Conservation (phyloP, 176 grass and related monocot genomes). For the Oryza nivara region DNA sequence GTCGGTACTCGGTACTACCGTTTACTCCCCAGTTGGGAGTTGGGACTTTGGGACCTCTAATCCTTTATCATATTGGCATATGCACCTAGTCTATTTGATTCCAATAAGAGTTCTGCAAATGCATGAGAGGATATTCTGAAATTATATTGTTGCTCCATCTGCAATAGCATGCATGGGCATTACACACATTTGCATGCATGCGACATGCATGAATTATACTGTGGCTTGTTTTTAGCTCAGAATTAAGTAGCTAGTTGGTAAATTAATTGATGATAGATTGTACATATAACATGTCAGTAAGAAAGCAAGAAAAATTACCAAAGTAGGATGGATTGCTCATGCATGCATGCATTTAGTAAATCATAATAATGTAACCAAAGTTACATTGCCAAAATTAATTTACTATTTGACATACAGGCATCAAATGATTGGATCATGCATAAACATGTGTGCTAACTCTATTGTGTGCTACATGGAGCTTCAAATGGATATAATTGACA, state of each 20-base stretch:
- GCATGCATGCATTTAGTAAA: slow-evolving; percentile 16
- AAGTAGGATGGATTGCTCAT: neutral
- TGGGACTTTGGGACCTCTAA: slow-evolving; percentile 8
- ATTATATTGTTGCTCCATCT: neutral
- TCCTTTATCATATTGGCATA: neutral
- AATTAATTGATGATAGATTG: neutral
- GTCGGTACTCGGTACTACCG: slow-evolving; percentile 34
- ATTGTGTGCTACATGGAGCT: neutral
- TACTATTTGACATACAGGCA: slow-evolving; percentile 8
- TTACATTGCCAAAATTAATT: slow-evolving; percentile 8
- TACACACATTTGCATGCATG: slow-evolving; percentile 18
- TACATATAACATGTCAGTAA: neutral
- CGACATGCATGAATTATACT: neutral
- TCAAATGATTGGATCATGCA: slow-evolving; percentile 1
- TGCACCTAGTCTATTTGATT: neutral
- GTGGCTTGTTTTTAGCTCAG: neutral
- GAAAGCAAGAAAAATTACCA: neutral
- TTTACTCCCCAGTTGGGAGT: slow-evolving; percentile 4
- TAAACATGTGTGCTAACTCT: slow-evolving; percentile 12
- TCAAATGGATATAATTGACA: neutral
- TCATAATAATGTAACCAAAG: neutral
- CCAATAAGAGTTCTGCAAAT: neutral
- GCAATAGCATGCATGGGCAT: slow-evolving; percentile 4
- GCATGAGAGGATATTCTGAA: neutral
- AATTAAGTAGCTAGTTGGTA: neutral